Conservation (phyloP, 805 yeast species). For the Grigorovia humatica region DNA sequence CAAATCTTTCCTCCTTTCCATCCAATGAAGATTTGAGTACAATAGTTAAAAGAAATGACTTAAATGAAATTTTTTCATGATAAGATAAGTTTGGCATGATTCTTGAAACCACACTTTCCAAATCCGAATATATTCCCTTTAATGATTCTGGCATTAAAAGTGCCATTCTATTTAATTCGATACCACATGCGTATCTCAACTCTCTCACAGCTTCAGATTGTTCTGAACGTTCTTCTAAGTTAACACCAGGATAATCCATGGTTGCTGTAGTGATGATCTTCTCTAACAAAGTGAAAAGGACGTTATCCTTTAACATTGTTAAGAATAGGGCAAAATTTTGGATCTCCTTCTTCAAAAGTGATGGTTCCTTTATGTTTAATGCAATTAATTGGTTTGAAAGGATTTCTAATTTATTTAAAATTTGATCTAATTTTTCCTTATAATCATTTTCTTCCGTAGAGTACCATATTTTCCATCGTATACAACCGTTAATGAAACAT, state of each 20-base stretch:
- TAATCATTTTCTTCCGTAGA: conserved; percentile 25
- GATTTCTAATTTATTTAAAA: conserved; percentile 49
- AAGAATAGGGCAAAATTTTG: conserved; percentile 93
- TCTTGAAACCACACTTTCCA: conserved; percentile 70
- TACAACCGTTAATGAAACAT: conserved; percentile 81
- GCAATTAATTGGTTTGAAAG: conserved; percentile 67
- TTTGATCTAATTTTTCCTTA: conserved; percentile 41
- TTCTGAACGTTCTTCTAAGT: conserved; percentile 41
- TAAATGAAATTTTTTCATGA: conserved; percentile 90
- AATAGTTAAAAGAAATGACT: conserved; percentile 82
- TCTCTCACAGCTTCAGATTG: conserved; percentile 79
- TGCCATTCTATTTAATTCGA: conserved; percentile 88
- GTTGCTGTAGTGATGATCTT: conserved; percentile 78
- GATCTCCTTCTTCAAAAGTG: conserved; percentile 70
- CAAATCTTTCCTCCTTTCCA: conserved; percentile 67
- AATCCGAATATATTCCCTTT: conserved; percentile 66
- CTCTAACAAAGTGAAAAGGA: conserved; percentile 78
- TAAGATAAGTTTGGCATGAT: conserved; percentile 68
- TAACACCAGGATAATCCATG: conserved; percentile 57
- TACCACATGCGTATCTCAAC: conserved; percentile 83
- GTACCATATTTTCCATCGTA: conserved; percentile 95
- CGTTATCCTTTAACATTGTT: conserved; percentile 72
- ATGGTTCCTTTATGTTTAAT: conserved; percentile 69
- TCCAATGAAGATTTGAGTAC: conserved; percentile 75
- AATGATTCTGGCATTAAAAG: conserved; percentile 89